Percentiles rank a stretch among this genome's conserved stretches.
These are phyloP conservation scores for Crithidia brevicula DNA, from an alignment of 208 protist species.

Conservation along the genomic window DNA sequence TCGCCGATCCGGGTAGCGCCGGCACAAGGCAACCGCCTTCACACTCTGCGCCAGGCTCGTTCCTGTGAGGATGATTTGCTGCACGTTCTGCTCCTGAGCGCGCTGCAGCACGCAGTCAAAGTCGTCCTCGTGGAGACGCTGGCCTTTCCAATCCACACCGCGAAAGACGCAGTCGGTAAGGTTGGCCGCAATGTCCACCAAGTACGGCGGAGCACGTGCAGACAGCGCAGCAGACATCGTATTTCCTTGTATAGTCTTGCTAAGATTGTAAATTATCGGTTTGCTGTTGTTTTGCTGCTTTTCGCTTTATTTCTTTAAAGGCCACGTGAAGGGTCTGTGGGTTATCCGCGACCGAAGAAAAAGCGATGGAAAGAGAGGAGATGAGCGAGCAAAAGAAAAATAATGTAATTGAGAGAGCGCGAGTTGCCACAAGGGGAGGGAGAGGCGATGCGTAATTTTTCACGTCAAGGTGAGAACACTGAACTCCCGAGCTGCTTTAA, in stretches of 20 bases:
- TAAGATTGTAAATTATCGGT: too few relatives aligned
- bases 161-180: slow-evolving; percentile 91
- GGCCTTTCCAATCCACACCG: slow-evolving; percentile 84
- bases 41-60: slow-evolving; percentile 75
- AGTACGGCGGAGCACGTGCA: slow-evolving; percentile 36
- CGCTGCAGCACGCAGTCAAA: slow-evolving; percentile 78
- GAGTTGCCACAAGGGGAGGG: too few relatives aligned
- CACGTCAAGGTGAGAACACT: too few relatives aligned
- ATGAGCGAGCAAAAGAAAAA: too few relatives aligned
- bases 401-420: too few relatives aligned
- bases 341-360: neutral
- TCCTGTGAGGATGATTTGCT: slow-evolving; percentile 87
- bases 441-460: too few relatives aligned
- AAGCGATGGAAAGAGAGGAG: neutral
- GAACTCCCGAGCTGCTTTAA: too few relatives aligned
- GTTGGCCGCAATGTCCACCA: slow-evolving; percentile 91
- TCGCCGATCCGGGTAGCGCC: slow-evolving; percentile 49
- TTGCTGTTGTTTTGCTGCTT: neutral
- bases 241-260: neutral
- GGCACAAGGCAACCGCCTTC: slow-evolving; percentile 84
- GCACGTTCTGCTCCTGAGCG: slow-evolving; percentile 54
- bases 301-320: too few relatives aligned
- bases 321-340: too few relatives aligned
- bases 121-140: slow-evolving; percentile 79
- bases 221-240: slow-evolving; percentile 16